Percentiles rank a stretch among this genome's conserved stretches.
Conservation (phyloP, 345 rosid species). For the Gossypium bickii region DNA sequence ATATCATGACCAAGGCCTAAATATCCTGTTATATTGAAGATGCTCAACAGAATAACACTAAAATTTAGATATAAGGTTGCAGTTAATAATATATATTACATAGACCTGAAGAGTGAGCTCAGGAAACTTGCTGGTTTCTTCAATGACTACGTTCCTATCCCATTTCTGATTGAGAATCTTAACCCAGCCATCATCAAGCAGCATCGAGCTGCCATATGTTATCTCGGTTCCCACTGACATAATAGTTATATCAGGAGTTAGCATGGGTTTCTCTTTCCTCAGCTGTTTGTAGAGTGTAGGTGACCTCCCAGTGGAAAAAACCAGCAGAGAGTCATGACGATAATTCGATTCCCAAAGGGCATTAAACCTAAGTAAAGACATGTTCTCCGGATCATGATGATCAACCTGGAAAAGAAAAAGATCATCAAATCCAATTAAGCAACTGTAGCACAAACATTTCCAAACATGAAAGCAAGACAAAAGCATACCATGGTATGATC, state of each 20-base stretch:
- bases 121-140: conserved; percentile 75
- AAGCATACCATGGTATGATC: conserved; percentile 83
- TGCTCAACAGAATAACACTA: background rate
- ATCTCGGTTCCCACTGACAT: conserved; percentile 99
- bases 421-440: conserved; percentile 1
- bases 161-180: conserved; percentile 73
- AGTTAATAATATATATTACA: background rate
- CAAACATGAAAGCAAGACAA: conserved; percentile 5
- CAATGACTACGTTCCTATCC: conserved; percentile 63
- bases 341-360: conserved; percentile 79
- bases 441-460: background rate
- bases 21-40: background rate
- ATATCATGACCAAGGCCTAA: conserved; percentile 12
- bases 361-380: conserved; percentile 76
- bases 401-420: conserved; percentile 57
- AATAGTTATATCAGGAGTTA: conserved; percentile 90
- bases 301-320: conserved; percentile 94
- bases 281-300: conserved; percentile 69
- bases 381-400: conserved; percentile 85
- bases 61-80: conserved; percentile 2
- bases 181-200: conserved; percentile 93
- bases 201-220: conserved; percentile 80
- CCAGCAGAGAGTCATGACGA: conserved; percentile 80
- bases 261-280: conserved; percentile 80
- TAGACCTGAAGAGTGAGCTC: conserved; percentile 90